A percentile compares a stretch with the other conserved stretches of the same genome.
Conservation (phyloP, 2,329 filamentous ascomycete genomes). For the Juglanconis juglandina region DNA sequence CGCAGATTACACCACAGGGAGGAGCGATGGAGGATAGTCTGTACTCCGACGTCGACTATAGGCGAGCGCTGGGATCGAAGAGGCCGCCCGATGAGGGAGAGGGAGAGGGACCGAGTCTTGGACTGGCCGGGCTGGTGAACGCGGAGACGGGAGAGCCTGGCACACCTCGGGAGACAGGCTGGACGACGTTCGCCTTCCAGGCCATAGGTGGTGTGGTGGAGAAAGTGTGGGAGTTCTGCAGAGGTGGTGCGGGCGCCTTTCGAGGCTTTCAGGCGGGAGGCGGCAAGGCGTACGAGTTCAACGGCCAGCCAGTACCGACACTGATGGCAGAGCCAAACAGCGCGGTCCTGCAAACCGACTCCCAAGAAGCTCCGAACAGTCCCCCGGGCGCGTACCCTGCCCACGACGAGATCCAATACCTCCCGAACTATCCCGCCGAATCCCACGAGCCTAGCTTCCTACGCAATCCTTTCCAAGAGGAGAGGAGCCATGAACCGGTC, state of each 20-base stretch:
- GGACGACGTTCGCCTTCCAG: conserved; percentile 58
- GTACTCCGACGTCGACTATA: conserved; percentile 56
- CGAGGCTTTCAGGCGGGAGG: conserved; percentile 84
- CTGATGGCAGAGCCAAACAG: background rate
- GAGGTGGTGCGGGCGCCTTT: conserved; percentile 65
- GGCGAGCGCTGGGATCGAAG: conserved; percentile 49
- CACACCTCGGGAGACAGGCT: conserved; percentile 35
- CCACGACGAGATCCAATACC: background rate
- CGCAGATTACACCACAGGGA: conserved; percentile 26
- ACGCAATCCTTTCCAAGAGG: background rate
- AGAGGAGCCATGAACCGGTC: background rate
- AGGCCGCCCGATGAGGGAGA: conserved; percentile 36
- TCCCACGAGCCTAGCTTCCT: background rate
- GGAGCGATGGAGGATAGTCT: conserved; percentile 49
- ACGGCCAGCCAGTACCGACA: conserved; percentile 22
- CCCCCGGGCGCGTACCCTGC: conserved; percentile 5
- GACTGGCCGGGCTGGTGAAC: conserved; percentile 32
- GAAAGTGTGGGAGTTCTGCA: conserved; percentile 84
- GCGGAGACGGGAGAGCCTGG: conserved; percentile 24
- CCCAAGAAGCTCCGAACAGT: conserved; percentile 1
- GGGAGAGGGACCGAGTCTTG: conserved; percentile 24
- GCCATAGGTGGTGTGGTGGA: conserved; percentile 67
- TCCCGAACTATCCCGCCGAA: conserved; percentile 7
- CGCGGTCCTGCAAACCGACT: background rate
- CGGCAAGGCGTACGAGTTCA: conserved; percentile 66